Evolutionary conservation across 495 filamentous ascomycete genomes (phyloP), one percentile per base, ranked within the genome.

Genomic region (Penicillium riverlandense): DNA sequence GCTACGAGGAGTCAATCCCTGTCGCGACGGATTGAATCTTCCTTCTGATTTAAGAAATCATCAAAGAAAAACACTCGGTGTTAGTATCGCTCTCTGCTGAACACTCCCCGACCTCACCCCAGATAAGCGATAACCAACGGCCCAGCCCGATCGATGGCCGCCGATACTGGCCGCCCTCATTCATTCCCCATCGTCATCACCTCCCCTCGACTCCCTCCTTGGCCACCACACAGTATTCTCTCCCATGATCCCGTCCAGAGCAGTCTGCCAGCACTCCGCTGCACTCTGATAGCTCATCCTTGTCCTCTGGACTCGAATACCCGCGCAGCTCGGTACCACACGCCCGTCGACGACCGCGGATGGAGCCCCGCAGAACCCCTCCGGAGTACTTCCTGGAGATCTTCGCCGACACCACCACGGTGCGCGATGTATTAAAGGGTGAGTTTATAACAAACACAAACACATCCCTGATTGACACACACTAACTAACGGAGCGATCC

Each of bases 381-480:
- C 86, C 85, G 53, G 85, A 90, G 62, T 90, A 88, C 69, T 82
- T 84, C 48, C 75, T 91, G 60, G 86, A 91, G 64, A 83, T 88
- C 53, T 86, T 90, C 62, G 83, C 85, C 47, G 87, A 90, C 61
- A 85, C 84, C 37, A 75, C 73, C 22, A 84, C 81, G 51, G 86
- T 95, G 52, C 86, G 86, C 58, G 92, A 97, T 64, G 82, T 98
- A 14, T 78, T 97, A 28, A 88, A 90, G 79, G 91, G 92, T 96
- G 52, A 45, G 44, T 40, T 48, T 40, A 8, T 28, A 37, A 22
- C 22, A 22, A 3, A 22, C 22, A 6, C 22, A 22, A 22, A 22
- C 22, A 22, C 22, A 6, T 22, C 22, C 15, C 22, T 22, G 22
- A 22, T 22, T 22, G 22, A 22, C 22, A 22, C 22, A 4, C 22